Conservation (phyloP, 1,284 basidiomycete genomes). For the Rhodotorula sp. region DNA sequence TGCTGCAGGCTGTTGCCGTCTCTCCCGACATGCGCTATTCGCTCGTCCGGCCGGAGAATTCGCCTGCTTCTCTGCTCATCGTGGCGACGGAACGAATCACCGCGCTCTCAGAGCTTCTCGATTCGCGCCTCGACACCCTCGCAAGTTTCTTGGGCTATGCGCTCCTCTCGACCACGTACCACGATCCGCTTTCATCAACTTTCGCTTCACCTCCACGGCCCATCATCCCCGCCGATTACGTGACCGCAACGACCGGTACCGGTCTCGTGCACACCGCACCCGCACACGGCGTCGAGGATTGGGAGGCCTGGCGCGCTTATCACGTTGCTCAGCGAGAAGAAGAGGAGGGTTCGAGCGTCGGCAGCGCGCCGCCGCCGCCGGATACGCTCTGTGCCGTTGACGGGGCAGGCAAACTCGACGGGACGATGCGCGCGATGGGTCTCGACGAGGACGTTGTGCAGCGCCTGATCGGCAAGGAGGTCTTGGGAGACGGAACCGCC, state of each 20-base stretch:
- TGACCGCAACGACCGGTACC: conserved; percentile 86
- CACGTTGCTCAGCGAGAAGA: not conserved
- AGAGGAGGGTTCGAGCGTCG: too few relatives aligned
- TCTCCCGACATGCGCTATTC: conserved; percentile 71
- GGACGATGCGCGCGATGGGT: conserved; percentile 56
- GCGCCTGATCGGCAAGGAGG: conserved; percentile 66
- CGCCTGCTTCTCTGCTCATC: conserved; percentile 57
- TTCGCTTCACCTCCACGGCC: conserved; percentile 56
- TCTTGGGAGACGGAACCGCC: conserved; percentile 69
- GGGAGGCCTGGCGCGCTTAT: conserved; percentile 63
- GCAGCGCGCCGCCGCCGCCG: not conserved
- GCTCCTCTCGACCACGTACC: conserved; percentile 67
- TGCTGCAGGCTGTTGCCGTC: conserved; percentile 75
- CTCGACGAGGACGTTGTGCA: conserved; percentile 49
- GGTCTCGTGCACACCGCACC: conserved; percentile 95
- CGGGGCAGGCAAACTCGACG: conserved; percentile 68
- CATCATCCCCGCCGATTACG: conserved; percentile 61
- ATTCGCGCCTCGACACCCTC: conserved; percentile 1
- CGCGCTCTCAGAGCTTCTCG: conserved; percentile 51
- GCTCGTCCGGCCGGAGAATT: conserved; percentile 55
- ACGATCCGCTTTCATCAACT: conserved; percentile 60
- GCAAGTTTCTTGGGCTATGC: conserved; percentile 52
- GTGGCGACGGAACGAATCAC: conserved; percentile 68
- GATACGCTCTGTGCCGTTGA: conserved; percentile 72
- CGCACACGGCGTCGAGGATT: conserved; percentile 93